These are phyloP conservation scores for Colletotrichum sojae DNA, from an alignment of 2,329 filamentous ascomycete species.

Conservation along the genomic window DNA sequence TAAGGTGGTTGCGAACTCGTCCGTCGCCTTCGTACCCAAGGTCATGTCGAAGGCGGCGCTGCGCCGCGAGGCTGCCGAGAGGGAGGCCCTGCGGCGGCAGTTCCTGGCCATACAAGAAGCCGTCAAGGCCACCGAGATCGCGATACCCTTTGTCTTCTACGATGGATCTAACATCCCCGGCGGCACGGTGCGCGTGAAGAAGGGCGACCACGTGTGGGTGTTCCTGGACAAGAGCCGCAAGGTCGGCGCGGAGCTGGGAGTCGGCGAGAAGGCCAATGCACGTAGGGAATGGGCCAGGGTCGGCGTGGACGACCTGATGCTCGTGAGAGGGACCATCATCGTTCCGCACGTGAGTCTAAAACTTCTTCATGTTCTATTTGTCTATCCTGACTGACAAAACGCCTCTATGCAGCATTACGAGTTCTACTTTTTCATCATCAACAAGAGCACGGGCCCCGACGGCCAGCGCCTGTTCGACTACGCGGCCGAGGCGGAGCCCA, in stretches of 20 bases:
- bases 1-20: slow-evolving; percentile 74
- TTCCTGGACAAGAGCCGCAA: slow-evolving; percentile 94
- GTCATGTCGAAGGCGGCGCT: slow-evolving; percentile 79
- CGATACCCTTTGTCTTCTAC: slow-evolving; percentile 96
- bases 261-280: slow-evolving; percentile 77
- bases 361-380: slow-evolving; percentile 14
- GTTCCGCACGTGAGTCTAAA: slow-evolving; percentile 85
- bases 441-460: slow-evolving; percentile 82
- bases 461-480: slow-evolving; percentile 85
- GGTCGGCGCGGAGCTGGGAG: slow-evolving; percentile 85
- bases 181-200: slow-evolving; percentile 87
- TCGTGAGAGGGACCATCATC: slow-evolving; percentile 91
- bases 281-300: slow-evolving; percentile 91
- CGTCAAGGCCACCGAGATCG: slow-evolving; percentile 90
- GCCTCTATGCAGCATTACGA: slow-evolving; percentile 83
- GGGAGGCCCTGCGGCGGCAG: slow-evolving; percentile 84
- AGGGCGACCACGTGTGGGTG: slow-evolving; percentile 93
- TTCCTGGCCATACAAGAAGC: slow-evolving; percentile 87
- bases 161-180: slow-evolving; percentile 92
- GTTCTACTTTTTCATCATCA: slow-evolving; percentile 96
- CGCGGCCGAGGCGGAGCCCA: slow-evolving; percentile 61
- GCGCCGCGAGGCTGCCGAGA: slow-evolving; percentile 82
- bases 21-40: slow-evolving; percentile 77
- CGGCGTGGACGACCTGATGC: slow-evolving; percentile 94
- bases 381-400: slow-evolving; percentile 41